Base-by-base conservation (phyloP, 2,329 filamentous ascomycete genomes). In the Fusarium oxysporum region DNA sequence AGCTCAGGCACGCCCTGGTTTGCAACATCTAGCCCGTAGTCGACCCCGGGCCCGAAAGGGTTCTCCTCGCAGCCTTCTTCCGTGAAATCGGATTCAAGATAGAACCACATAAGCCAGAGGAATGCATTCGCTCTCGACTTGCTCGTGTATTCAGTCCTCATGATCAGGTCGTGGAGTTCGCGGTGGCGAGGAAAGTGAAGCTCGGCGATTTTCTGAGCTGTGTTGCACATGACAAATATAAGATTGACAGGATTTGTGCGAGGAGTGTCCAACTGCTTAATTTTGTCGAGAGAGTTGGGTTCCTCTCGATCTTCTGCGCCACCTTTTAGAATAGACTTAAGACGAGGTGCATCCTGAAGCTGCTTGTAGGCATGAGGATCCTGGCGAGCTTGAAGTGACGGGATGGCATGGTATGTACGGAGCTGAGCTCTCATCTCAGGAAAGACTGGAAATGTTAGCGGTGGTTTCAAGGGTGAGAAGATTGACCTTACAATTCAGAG, bases 31-130 rank as follows among this genome's bases (percentile, higher is more conserved):
- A 89, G 83, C 13, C 86, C 88, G 70, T 92, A 92, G 77, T 92
- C 90, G 5, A 92, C 89, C 17, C 90, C 91, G 16, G 86, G 80
- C 1, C 96, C 96, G 77, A 98, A 99, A 0, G 96, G 96, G 78
- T 99, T 99, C 76, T 93, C 92, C 53, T 94, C 88, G 48, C 94
- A 96, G 62, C 93, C 94, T 77, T 97, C 93, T 76, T 92, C 91
- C 0, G 93, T 93, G 76, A 98, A 98, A 80, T 98, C 94, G 33
- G 95, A 97, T 81, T 99, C 96, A 23, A 99, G 88, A 79, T 99
- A 98, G 86, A 96, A 98, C 96, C 96, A 99, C 91, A 99, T 97
- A 71, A 99, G 86, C 96, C 96, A 99, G 25, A 99, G 84, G 76
- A 99, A 99, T 1, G 96, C 96, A 48, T 86, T 91, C 2, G 96